These are phyloP conservation scores for Hemisphaericaspora lyxosophila DNA, from an alignment of 1,139 yeast species.

Conservation along the genomic window DNA sequence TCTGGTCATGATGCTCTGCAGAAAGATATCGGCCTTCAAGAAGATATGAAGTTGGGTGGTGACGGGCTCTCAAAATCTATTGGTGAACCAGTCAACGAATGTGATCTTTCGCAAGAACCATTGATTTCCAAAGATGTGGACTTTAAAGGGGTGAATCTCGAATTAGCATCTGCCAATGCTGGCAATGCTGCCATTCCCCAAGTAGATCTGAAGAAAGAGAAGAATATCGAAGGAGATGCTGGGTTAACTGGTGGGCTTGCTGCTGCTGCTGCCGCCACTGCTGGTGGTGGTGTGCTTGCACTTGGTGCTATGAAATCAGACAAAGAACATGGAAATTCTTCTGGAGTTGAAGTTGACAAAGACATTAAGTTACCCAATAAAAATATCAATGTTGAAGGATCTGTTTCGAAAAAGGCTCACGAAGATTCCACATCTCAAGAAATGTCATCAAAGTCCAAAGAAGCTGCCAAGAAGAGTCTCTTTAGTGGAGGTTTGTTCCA, in stretches of 20 bases:
- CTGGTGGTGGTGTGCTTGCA: conserved; percentile 6
- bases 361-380: background rate
- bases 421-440: background rate
- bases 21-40: background rate
- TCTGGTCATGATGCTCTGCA: no score
- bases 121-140: background rate
- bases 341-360: background rate
- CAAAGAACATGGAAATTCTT: background rate
- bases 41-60: background rate
- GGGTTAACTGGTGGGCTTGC: background rate
- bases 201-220: background rate
- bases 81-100: background rate
- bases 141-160: background rate
- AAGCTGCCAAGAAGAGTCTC: background rate
- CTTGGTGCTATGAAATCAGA: background rate
- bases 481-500: conserved; percentile 1
- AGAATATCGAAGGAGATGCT: background rate
- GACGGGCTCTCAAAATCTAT: background rate
- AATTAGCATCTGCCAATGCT: background rate
- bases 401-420: background rate
- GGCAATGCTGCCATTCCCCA: background rate
- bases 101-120: background rate
- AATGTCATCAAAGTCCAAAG: background rate
- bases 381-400: background rate
- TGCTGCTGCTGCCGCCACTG: conserved; percentile 8